A percentile compares a stretch with the other conserved stretches of the same genome.
Evolutionary conservation across 23 red algal genomes (phyloP).

Genomic region (Cyanidiococcus yangmingshanensis): DNA sequence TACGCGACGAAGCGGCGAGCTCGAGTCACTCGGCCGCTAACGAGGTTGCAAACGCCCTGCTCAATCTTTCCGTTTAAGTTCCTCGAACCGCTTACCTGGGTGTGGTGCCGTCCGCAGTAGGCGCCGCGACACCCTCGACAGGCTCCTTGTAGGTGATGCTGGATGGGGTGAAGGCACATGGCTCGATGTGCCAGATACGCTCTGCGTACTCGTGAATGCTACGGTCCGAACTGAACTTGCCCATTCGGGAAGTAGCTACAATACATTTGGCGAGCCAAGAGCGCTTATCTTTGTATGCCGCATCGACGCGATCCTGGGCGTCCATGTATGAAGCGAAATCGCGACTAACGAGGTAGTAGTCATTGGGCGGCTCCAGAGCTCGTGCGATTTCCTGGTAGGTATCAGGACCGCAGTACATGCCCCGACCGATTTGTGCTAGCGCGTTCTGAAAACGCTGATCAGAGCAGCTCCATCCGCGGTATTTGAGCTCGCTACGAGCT

Average conservation of each 20-base stretch:
- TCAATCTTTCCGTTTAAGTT: neutral
- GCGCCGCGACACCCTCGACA: constrained; percentile 4
- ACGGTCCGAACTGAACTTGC: constrained; percentile 91
- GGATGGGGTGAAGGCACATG: constrained; percentile 70
- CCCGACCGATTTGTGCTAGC: constrained; percentile 49
- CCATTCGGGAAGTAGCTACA: constrained; percentile 63
- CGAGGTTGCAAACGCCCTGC: neutral
- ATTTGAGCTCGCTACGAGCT: constrained; percentile 68
- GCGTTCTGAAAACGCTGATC: constrained; percentile 72
- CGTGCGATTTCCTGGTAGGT: constrained; percentile 44
- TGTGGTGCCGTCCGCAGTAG: neutral
- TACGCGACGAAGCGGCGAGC: constrained; percentile 17
- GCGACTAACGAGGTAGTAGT: constrained; percentile 89
- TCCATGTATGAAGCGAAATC: constrained; percentile 98
- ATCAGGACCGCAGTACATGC: constrained; percentile 58
- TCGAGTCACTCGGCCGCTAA: constrained; percentile 14
- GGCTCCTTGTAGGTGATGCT: constrained; percentile 68
- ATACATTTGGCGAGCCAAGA: constrained; percentile 85
- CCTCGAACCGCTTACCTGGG: neutral
- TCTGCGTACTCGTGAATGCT: constrained; percentile 91
- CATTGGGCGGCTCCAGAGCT: constrained; percentile 72
- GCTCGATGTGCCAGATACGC: constrained; percentile 93
- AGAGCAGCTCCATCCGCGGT: constrained; percentile 46
- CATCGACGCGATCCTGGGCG: constrained; percentile 69
- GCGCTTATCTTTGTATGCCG: constrained; percentile 71